Evolutionary conservation across 2,329 filamentous ascomycete genomes (phyloP), one percentile per base, ranked within the genome.

Genomic region (Talaromyces atroroseus): DNA sequence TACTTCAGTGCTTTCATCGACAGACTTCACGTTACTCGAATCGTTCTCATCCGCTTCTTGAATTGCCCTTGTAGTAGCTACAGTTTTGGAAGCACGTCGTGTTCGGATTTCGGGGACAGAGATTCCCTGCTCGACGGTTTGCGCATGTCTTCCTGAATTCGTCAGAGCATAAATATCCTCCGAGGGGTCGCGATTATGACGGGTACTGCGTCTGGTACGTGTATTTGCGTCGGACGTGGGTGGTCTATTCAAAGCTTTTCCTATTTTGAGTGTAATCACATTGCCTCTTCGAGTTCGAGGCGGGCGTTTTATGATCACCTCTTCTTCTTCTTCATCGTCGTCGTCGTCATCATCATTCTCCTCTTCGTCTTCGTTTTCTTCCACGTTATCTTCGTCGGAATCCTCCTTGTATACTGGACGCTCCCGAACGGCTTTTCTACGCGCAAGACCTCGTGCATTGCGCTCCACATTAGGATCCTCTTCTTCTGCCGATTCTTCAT

Each of bases 81-180:
- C 63, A 23, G 67, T 71, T n/a, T 71, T 65, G 5, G 65, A 64
- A 36, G 62, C 61, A 11, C 62, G 64, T n/a, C 63, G 67, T 32
- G 58, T 60, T 11, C 56, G 58, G 67, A 58, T 82, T 77, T 3
- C 81, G 78, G 56, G 12, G 23, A 77, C 84, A 42, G 71, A 73
- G 2, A 82, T 83, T 24, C 78, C 80, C 61, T 76, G 72, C 58
- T 81, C 75, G 10, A 83, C 72, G 4, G 82, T 74, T 54, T 81
- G 69, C 57, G 78, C 76, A 66, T 85, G 82, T 58, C 75, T 79
- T 18, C 83, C 83, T 7, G 82, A 84, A 60, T 82, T 79, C 2
- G 82, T 81, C 46, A 86, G 71, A 16, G 79, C 81, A 47, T 83
- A 71, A 14, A 85, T 76, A 34, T 81, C 77, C 36, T 80, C 78